These are phyloP conservation scores for Paecilomyces fulvus DNA, from an alignment of 2,329 filamentous ascomycete genomes.

Conservation along the genomic window DNA sequence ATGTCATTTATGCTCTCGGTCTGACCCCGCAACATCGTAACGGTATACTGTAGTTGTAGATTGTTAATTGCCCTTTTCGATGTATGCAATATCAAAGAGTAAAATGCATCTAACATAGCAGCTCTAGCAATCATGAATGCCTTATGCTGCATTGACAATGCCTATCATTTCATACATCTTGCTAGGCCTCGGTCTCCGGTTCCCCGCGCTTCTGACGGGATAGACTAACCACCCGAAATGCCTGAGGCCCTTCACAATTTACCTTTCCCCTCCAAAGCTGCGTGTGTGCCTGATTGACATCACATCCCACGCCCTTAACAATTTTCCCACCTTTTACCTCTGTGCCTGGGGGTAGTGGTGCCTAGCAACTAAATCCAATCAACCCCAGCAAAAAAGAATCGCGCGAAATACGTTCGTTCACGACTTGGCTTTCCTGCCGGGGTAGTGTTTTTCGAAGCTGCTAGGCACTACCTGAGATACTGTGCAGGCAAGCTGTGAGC, in stretches of 20 bases:
- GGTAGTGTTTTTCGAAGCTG: neutral
- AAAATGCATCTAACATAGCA: too few species aligned
- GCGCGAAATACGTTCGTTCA: neutral
- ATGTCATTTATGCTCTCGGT: neutral
- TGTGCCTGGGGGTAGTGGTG: neutral
- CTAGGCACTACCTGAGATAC: neutral
- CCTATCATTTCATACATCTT: neutral
- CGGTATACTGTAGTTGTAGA: neutral
- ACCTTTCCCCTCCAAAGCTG: neutral
- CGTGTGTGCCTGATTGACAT: neutral
- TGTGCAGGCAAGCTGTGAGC: neutral
- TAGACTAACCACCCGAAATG: neutral
- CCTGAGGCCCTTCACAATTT: neutral
- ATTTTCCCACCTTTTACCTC: conserved; percentile 3
- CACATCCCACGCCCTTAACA: conserved; percentile 5
- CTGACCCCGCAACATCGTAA: neutral
- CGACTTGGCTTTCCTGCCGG: neutral
- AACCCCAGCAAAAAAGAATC: neutral
- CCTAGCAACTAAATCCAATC: neutral
- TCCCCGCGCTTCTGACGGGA: neutral
- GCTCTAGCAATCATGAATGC: too few species aligned
- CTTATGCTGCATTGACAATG: too few species aligned
- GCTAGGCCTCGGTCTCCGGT: neutral
- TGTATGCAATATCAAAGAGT: too few species aligned
- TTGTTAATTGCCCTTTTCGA: too few species aligned